Percentiles rank a stretch among this genome's conserved stretches.
phyloP scores from a whole-genome alignment of 441 rosid genomes.

The Biscutella laevigata region DNA sequence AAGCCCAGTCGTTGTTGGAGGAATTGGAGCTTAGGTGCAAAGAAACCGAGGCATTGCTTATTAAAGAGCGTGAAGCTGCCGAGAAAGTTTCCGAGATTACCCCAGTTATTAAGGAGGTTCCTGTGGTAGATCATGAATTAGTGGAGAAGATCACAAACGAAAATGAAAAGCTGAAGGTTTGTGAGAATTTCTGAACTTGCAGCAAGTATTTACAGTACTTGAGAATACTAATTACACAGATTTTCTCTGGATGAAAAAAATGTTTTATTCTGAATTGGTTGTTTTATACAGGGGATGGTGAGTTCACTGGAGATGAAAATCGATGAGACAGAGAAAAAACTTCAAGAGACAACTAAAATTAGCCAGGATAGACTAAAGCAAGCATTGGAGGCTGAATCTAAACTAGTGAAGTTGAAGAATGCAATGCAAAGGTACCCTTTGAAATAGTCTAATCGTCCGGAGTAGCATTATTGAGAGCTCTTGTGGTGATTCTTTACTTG shows the following conservation, averaged over 20 bases:
- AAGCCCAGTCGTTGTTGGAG: slow-evolving; percentile 70
- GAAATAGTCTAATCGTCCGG: too few relatives aligned
- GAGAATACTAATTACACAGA: background rate
- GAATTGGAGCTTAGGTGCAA: slow-evolving; percentile 63
- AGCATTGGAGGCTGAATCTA: slow-evolving; percentile 84
- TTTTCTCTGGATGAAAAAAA: background rate
- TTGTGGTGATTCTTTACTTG: background rate
- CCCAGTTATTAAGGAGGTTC: slow-evolving; percentile 80
- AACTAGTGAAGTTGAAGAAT: slow-evolving; percentile 73
- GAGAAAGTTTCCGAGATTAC: slow-evolving; percentile 52
- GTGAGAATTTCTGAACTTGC: slow-evolving; percentile 16
- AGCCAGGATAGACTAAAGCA: slow-evolving; percentile 93
- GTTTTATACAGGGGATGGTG: slow-evolving; percentile 57
- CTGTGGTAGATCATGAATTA: slow-evolving; percentile 58
- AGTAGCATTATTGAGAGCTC: slow-evolving; percentile 1
- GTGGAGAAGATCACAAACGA: slow-evolving; percentile 61
- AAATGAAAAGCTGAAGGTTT: slow-evolving; percentile 89
- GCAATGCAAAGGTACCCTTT: slow-evolving; percentile 68
- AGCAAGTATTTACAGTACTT: background rate
- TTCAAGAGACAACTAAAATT: slow-evolving; percentile 67
- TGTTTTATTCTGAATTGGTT: background rate
- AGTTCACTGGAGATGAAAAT: slow-evolving; percentile 71
- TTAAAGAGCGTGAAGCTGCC: slow-evolving; percentile 67
- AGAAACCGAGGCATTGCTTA: slow-evolving; percentile 73
- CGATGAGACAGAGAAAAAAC: slow-evolving; percentile 78